Conservation (phyloP, 2,329 filamentous ascomycete genomes). For the Colletotrichum sp. region DNA sequence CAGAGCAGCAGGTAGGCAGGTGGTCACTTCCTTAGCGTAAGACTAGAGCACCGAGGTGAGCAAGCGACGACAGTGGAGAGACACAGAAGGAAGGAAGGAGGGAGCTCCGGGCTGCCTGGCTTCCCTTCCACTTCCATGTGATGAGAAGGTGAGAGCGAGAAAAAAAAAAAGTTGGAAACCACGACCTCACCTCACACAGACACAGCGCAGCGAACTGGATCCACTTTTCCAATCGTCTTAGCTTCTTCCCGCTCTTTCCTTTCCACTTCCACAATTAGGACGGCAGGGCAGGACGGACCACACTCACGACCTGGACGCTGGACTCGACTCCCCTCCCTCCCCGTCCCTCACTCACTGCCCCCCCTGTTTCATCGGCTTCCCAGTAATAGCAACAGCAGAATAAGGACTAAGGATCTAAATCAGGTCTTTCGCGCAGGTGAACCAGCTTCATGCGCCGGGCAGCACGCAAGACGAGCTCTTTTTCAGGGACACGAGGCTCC, state of each 20-base stretch:
- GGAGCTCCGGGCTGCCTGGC: not conserved
- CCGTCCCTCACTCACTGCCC: not conserved
- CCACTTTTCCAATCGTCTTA: not conserved
- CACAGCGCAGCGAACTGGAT: not conserved
- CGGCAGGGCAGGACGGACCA: not conserved
- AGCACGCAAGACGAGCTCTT: not conserved
- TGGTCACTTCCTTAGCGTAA: not conserved
- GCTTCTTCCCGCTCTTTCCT: conserved; percentile 11
- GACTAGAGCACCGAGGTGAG: not conserved
- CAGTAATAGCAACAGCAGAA: not conserved
- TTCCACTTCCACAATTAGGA: not conserved
- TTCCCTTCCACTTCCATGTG: not conserved
- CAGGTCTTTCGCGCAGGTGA: conserved; percentile 3
- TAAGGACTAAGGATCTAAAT: conserved; percentile 13
- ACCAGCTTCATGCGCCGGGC: not conserved
- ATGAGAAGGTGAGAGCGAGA: not conserved
- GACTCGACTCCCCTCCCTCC: not conserved
- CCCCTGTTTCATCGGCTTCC: conserved; percentile 2
- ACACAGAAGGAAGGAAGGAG: not conserved
- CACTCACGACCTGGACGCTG: not conserved
- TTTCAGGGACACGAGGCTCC: not conserved
- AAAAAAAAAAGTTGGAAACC: not conserved
- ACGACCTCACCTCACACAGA: not conserved
- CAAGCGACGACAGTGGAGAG: not conserved
- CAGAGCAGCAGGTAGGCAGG: not conserved